phyloP scores from a whole-genome alignment of 2,329 filamentous ascomycete genomes.

The Exophiala xenobiotica region DNA sequence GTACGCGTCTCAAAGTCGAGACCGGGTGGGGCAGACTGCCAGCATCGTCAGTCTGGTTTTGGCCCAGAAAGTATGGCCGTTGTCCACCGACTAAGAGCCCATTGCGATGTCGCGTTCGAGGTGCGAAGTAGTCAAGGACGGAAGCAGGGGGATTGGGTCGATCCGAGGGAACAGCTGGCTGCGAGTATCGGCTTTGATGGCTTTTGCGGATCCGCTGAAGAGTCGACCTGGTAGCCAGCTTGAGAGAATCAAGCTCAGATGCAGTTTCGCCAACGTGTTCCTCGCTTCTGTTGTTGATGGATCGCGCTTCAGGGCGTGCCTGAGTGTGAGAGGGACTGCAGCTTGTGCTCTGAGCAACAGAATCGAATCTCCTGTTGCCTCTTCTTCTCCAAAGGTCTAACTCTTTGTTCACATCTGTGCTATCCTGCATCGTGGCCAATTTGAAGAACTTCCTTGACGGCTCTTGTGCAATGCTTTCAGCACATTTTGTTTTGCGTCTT shows the following conservation, averaged over 20 bases:
- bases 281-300: not conserved
- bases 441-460: slow-evolving; percentile 53
- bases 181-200: not conserved
- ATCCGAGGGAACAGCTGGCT: not conserved
- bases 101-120: slow-evolving; percentile 2
- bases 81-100: no score
- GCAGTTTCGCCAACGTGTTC: not conserved
- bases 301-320: not conserved
- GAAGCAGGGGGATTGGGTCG: not conserved
- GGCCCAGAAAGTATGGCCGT: no score
- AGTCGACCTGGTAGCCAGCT: slow-evolving; percentile 14
- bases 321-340: slow-evolving; percentile 2
- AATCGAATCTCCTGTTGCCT: not conserved
- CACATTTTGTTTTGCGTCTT: slow-evolving; percentile 52
- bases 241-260: slow-evolving; percentile 15
- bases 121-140: slow-evolving; percentile 15
- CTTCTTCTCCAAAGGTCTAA: slow-evolving; percentile 51
- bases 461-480: slow-evolving; percentile 41
- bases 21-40: no score
- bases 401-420: slow-evolving; percentile 52
- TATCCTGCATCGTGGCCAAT: slow-evolving; percentile 54
- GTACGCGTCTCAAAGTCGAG: slow-evolving; percentile 5
- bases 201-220: slow-evolving; percentile 16
- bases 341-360: not conserved
- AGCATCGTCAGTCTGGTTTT: no score